These are phyloP conservation scores for Botrytis fabae DNA, from an alignment of 2,329 filamentous ascomycete genomes.

Conservation along the genomic window DNA sequence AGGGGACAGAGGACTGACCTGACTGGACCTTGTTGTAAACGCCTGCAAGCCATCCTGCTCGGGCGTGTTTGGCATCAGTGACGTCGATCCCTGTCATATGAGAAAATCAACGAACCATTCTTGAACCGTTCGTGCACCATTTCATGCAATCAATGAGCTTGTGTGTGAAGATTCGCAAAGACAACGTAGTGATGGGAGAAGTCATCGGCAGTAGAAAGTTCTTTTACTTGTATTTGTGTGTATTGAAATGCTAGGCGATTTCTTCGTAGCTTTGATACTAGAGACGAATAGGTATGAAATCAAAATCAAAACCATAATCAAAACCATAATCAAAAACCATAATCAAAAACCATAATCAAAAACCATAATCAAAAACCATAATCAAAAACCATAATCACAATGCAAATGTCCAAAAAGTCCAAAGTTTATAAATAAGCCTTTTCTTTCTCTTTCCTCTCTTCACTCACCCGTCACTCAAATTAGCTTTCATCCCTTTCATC, in stretches of 20 bases:
- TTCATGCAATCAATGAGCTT: no score
- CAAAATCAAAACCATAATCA: background rate
- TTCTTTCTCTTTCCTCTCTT: background rate
- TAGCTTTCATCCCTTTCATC: background rate
- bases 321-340: no score
- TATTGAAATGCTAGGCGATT: background rate
- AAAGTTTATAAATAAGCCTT: background rate
- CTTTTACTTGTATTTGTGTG: background rate
- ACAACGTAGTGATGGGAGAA: background rate
- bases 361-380: no score
- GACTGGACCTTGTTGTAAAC: background rate
- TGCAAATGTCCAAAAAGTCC: background rate
- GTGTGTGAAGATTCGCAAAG: background rate
- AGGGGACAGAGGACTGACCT: background rate
- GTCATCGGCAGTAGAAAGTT: background rate
- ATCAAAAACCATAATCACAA: no score
- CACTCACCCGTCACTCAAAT: background rate
- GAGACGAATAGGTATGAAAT: background rate
- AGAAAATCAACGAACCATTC: constrained; percentile 1
- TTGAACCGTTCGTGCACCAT: background rate
- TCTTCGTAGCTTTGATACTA: background rate
- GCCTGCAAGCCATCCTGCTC: background rate
- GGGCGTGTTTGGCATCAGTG: background rate
- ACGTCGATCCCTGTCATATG: constrained; percentile 21
- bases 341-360: no score